A percentile compares a stretch with the other conserved stretches of the same genome.
Evolutionary conservation across 2,329 filamentous ascomycete genomes (phyloP).

Genomic region (Pseudocercospora fijiensis): DNA sequence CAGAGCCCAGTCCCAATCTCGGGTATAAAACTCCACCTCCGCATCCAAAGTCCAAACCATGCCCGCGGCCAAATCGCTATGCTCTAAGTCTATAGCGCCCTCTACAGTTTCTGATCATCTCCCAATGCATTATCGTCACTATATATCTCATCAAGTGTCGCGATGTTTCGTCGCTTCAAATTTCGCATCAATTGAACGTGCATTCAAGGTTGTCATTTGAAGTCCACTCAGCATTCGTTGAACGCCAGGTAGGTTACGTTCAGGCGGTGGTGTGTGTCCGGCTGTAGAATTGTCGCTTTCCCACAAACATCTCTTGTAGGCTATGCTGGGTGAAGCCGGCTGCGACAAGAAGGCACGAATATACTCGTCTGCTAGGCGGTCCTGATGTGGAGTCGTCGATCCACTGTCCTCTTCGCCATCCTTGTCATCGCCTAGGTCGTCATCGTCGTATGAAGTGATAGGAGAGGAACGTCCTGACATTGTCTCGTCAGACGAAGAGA

Average conservation of each 20-base stretch:
- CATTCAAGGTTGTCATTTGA: conserved; percentile 23
- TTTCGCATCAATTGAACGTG: not conserved
- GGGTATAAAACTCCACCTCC: not conserved
- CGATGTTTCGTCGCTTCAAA: not conserved
- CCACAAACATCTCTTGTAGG: conserved; percentile 24
- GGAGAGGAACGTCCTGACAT: conserved; percentile 28
- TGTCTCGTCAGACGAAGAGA: conserved; percentile 27
- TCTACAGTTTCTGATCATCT: no score
- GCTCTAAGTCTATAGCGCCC: not conserved
- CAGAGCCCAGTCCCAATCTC: not conserved
- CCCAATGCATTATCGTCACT: not conserved
- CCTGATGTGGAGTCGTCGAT: not conserved
- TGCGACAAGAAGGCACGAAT: conserved; percentile 25
- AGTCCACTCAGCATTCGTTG: conserved; percentile 16
- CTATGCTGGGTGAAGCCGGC: conserved; percentile 26
- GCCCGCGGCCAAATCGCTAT: not conserved
- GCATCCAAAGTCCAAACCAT: not conserved
- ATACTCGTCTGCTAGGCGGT: conserved; percentile 12
- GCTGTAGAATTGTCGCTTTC: conserved; percentile 8
- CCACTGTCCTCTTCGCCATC: conserved; percentile 11
- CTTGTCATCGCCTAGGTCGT: conserved; percentile 22
- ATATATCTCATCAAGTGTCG: not conserved
- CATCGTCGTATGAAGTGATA: conserved; percentile 26
- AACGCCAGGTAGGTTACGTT: conserved; percentile 16
- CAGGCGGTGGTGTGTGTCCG: conserved; percentile 12